Evolutionary conservation across 2,329 filamentous ascomycete genomes (phyloP), one percentile per base, ranked within the genome.

Genomic region (Neopestalotiopsis sp.): DNA sequence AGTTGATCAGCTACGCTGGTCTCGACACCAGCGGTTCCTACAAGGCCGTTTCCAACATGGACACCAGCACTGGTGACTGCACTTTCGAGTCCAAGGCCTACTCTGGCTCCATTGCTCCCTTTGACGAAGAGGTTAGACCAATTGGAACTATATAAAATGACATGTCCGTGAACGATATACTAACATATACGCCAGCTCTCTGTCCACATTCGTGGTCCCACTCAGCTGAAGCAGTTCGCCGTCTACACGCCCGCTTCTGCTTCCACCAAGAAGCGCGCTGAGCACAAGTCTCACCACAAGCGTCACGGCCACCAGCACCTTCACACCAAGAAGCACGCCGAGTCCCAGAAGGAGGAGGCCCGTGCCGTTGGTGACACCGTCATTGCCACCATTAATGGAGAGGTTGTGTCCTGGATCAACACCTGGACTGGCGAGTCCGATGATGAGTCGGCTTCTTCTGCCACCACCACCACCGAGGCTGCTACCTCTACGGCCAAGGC

Each of bases 121-220:
- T 94, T 42, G 85, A 92, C 70, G 89, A 92, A 77, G 91, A 92
- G 81, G 92, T 94, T 82, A 80, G 88, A 79, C 20, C 73, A 38
- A 14, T 20, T 59, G 52, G 60, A 28, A 28, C 24, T 28, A 20
- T 12, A 30, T 61, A 30, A n/a, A 52, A 52, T 24, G 17, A 9
- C 45, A 52, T 52, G 4, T 45, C n/a, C 59, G 4, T 28, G 20
- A 52, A 38, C 13, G 30, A 28, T 64, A 69, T 74, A 71, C 75
- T 67, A 12, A 67, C 59, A 38, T 56, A 57, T 38, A 30, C 49
- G 34, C 0, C 69, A 94, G 91, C 83, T 94, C 38, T 93, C 91
- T 1, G 79, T 93, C 71, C 90, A 94, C 77, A 85, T 94, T 75
- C 90, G 92, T 73, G 93, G 92, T 3, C 92, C 92, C 1, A 78